These are phyloP conservation scores for Hypoxylon subgilvum DNA, from an alignment of 495 filamentous ascomycete species.

Conservation along the genomic window DNA sequence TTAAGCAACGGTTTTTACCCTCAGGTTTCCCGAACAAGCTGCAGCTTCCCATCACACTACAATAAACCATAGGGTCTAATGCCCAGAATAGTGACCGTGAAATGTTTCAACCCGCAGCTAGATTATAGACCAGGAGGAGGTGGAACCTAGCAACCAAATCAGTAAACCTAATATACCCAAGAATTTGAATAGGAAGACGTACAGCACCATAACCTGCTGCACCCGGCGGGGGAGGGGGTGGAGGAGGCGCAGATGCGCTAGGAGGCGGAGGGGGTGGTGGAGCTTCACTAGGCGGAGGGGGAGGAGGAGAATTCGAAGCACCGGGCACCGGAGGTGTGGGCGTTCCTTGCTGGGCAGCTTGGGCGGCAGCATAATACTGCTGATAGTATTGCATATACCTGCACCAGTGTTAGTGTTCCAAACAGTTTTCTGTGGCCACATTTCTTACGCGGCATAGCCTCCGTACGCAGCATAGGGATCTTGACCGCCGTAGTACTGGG, in stretches of 20 bases:
- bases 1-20: not conserved
- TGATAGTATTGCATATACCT: constrained; percentile 77
- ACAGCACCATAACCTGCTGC: constrained; percentile 72
- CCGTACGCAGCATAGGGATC: constrained; percentile 95
- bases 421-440: not conserved
- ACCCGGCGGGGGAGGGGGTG: constrained; percentile 70
- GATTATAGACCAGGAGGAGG: constrained; percentile 61
- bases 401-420: constrained; percentile 20
- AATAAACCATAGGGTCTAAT: not conserved
- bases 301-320: constrained; percentile 60
- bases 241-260: constrained; percentile 55
- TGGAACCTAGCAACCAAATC: constrained; percentile 51
- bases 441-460: constrained; percentile 68
- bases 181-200: constrained; percentile 34
- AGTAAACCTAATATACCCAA: constrained; percentile 8
- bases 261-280: constrained; percentile 71
- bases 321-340: constrained; percentile 48
- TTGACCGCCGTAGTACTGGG: constrained; percentile 74
- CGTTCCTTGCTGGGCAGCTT: constrained; percentile 57
- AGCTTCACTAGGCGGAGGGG: constrained; percentile 66
- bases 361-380: constrained; percentile 60
- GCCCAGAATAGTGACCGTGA: too few relatives aligned
- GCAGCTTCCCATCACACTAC: not conserved
- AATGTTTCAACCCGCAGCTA: too few relatives aligned
- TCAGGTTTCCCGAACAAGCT: not conserved